phyloP scores from a whole-genome alignment of 2,329 filamentous ascomycete species.

The Colletotrichum orbiculare region DNA sequence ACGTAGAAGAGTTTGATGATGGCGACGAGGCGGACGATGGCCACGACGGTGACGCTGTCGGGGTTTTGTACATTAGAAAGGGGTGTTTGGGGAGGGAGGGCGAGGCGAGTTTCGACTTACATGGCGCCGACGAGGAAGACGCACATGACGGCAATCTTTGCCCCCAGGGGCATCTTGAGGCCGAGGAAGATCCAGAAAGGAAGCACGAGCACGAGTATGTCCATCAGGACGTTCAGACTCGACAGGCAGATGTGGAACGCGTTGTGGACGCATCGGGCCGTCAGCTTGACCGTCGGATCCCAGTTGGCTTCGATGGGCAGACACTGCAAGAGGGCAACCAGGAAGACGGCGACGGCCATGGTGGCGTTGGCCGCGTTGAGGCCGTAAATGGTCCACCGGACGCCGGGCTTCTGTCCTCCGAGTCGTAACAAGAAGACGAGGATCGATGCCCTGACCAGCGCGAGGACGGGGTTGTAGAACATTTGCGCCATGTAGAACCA shows the following conservation, averaged over 20 bases:
- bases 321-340: conserved; percentile 50
- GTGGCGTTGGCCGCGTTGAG: conserved; percentile 46
- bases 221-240: conserved; percentile 47
- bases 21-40: conserved; percentile 47
- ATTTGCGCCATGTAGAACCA: conserved; percentile 50
- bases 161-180: conserved; percentile 50
- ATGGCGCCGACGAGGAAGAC: conserved; percentile 53
- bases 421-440: conserved; percentile 58
- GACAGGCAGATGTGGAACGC: conserved; percentile 17
- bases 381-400: conserved; percentile 45
- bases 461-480: conserved; percentile 58
- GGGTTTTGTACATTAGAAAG: too few species aligned
- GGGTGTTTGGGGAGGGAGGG: too few species aligned
- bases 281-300: conserved; percentile 39
- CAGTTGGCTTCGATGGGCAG: conserved; percentile 45
- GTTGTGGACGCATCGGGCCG: conserved; percentile 22
- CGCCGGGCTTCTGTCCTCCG: conserved; percentile 48
- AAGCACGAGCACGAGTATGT: conserved; percentile 48
- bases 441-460: conserved; percentile 57
- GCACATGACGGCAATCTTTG: conserved; percentile 51
- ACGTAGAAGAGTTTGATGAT: conserved; percentile 42
- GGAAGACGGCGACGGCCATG: conserved; percentile 46
- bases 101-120: conserved; percentile 41
- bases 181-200: conserved; percentile 54
- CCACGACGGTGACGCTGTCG: conserved; percentile 46